Evolutionary conservation across 306 rosid species (phyloP), one percentile per base, ranked within the genome.

Genomic region (Pyrus pyrifolia): DNA sequence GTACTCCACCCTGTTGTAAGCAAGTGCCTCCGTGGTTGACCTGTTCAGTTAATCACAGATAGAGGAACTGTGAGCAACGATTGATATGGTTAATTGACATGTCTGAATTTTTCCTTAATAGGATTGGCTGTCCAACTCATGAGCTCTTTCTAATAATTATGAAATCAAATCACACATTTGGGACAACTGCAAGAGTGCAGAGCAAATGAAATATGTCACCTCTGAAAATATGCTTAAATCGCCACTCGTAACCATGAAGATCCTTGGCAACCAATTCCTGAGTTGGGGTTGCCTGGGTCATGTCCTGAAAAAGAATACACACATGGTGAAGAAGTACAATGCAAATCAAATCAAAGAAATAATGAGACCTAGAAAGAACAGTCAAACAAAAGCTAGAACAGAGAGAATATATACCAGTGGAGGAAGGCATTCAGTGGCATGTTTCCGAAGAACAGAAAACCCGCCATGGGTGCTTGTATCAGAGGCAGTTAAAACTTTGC

Each of bases 381-480:
- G 45, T 29, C 18, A 68, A 71, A 70, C 60, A 46, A 71, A 23
- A 63, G 62, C 35, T 11, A 15, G 49, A 51, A 73, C 45, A 71
- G 29, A 77, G 7, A 21, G 58, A 23, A 57, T 55, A 30, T 55
- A 44, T 89, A 94, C 98, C 97, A 95, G 79, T 29, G 89, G 77
- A 78, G 97, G 98, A 85, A 95, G 93, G 85, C 97, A 92, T 71
- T 89, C 98, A 0, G 96, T 95, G 51, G 98, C 98, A 35, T 95
- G 98, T 85, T 90, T 95, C 45, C 98, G 85, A 3, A 90, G 88
- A 84, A 95, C 96, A 19, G 98, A 95, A 85, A 95, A 95, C 27
- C 98, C 98, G 1, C 98, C 98, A 81, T 95, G 98, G 27, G 98
- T 95, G 81, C 98, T 95, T 0, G 98, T 95, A 83, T 95, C 98